A percentile compares a stretch with the other conserved stretches of the same genome.
phyloP scores from a whole-genome alignment of 305 asterid genomes.

The Rubia tinctorum region DNA sequence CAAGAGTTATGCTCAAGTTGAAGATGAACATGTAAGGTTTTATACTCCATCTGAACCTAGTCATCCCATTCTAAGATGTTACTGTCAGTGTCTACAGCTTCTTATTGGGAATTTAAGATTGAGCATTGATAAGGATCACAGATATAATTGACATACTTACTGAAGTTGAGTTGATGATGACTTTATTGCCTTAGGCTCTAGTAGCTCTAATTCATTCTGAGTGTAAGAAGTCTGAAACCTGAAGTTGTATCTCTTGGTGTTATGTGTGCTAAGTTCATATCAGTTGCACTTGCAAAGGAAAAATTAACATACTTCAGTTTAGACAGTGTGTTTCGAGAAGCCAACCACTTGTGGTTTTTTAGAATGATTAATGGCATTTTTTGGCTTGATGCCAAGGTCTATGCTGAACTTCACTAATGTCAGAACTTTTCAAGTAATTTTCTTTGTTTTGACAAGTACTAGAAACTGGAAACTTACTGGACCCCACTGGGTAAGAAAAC shows the following conservation, averaged over 20 bases:
- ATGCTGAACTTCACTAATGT: background rate
- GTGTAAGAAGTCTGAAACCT: too few species aligned
- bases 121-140: too few species aligned
- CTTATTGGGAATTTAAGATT: too few species aligned
- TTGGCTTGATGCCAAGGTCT: background rate
- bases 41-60: too few species aligned
- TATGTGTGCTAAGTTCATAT: too few species aligned
- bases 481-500: background rate
- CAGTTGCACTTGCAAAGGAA: background rate
- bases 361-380: background rate
- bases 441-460: background rate
- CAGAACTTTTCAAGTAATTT: background rate
- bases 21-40: background rate
- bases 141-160: too few species aligned
- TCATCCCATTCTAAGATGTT: too few species aligned
- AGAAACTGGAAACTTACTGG: background rate
- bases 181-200: too few species aligned
- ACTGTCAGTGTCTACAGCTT: too few species aligned
- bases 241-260: too few species aligned
- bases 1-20: background rate
- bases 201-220: background rate
- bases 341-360: background rate
- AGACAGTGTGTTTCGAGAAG: background rate
- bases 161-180: too few species aligned
- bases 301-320: background rate